Conservation (phyloP, 2,329 filamentous ascomycete species). For the Allantophomopsis cytisporea region DNA sequence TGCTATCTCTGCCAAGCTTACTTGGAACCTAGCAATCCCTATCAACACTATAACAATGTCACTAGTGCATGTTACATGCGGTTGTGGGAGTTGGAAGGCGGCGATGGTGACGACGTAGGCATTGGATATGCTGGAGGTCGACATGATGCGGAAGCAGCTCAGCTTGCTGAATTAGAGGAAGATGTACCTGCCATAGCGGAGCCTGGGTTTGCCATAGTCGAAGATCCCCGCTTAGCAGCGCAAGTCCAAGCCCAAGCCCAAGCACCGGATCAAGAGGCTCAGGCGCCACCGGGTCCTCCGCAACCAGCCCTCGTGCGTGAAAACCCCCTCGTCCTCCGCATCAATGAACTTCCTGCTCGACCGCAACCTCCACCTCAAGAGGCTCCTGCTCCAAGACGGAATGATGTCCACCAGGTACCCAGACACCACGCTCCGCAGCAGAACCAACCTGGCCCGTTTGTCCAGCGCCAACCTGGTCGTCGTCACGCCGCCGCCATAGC, state of each 20-base stretch:
- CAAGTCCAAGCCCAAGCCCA: neutral
- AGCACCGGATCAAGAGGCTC: neutral
- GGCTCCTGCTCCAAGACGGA: constrained; percentile 1
- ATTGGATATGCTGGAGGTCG: constrained; percentile 11
- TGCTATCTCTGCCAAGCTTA: constrained; percentile 91
- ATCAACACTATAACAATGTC: constrained; percentile 70
- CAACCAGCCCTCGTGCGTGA: constrained; percentile 10
- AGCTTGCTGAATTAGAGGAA: neutral
- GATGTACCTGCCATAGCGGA: neutral
- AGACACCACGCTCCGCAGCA: constrained; percentile 8
- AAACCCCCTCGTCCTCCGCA: constrained; percentile 18
- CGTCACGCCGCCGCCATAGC: neutral
- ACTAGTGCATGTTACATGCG: constrained; percentile 66
- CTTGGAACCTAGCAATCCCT: constrained; percentile 70
- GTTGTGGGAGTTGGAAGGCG: constrained; percentile 79
- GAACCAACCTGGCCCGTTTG: constrained; percentile 2
- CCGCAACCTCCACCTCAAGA: constrained; percentile 4
- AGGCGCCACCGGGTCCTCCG: neutral
- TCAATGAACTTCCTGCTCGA: constrained; percentile 13
- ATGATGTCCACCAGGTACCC: neutral
- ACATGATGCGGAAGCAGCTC: neutral
- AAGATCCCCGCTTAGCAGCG: neutral
- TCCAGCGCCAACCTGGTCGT: neutral
- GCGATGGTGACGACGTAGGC: constrained; percentile 41
- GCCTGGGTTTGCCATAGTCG: neutral